Evolutionary conservation across 495 filamentous ascomycete species (phyloP).

Genomic region (Xylaria longipes): DNA sequence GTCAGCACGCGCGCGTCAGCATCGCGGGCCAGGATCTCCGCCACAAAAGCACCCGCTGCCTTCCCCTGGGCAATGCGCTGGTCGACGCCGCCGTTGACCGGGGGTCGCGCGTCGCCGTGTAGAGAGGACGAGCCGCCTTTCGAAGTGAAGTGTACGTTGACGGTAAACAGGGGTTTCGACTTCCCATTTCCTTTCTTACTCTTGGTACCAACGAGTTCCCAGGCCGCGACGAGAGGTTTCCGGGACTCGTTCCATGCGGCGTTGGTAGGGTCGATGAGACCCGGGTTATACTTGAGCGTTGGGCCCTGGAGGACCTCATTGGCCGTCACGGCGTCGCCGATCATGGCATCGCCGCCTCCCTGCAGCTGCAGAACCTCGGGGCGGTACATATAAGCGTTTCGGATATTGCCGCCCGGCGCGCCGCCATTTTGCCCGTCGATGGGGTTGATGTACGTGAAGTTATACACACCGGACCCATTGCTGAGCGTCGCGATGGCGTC

Average conservation of each 20-base stretch:
- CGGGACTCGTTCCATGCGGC: conserved; percentile 57
- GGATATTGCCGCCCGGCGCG: conserved; percentile 69
- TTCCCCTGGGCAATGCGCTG: conserved; percentile 54
- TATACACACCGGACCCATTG: conserved; percentile 45
- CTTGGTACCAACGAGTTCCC: conserved; percentile 52
- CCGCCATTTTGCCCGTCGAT: conserved; percentile 60
- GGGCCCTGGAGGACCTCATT: conserved; percentile 56
- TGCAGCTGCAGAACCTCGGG: conserved; percentile 55
- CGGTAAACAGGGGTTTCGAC: conserved; percentile 57
- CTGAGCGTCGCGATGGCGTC: conserved; percentile 48
- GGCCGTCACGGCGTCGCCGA: conserved; percentile 49
- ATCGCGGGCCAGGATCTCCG: conserved; percentile 52
- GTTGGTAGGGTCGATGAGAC: conserved; percentile 62
- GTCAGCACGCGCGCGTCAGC: conserved; percentile 52
- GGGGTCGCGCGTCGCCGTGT: conserved; percentile 64
- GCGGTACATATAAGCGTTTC: conserved; percentile 66
- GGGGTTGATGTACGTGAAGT: conserved; percentile 57
- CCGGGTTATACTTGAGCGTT: conserved; percentile 63
- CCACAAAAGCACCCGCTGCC: conserved; percentile 52
- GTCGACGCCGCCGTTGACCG: conserved; percentile 62
- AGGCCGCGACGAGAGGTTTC: conserved; percentile 65
- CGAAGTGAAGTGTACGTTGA: conserved; percentile 64
- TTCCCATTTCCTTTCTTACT: conserved; percentile 31
- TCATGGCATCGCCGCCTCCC: conserved; percentile 44
- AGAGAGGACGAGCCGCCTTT: conserved; percentile 64